Evolutionary conservation across 768 basidiomycete species (phyloP).

Genomic region (Cystofilobasidium ferigula): DNA sequence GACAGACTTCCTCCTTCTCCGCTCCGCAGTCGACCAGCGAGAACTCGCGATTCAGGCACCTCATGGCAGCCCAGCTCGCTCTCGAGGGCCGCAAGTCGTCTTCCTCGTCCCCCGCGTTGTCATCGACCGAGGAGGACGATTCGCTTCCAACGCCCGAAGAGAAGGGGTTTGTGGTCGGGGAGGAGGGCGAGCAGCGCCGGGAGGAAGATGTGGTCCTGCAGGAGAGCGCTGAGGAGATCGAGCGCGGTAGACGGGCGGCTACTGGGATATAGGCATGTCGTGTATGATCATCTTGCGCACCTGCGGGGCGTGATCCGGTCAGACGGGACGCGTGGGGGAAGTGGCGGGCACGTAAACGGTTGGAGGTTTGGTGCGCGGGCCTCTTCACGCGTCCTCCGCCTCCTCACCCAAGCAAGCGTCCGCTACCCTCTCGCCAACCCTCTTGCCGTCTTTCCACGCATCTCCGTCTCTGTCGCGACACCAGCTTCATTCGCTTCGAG

Average conservation of each 20-base stretch:
- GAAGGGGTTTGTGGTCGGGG: background rate
- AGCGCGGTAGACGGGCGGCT: background rate
- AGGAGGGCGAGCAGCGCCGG: background rate
- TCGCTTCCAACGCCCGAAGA: background rate
- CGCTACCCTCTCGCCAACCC: no score
- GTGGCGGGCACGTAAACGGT: no score
- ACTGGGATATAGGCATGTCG: background rate
- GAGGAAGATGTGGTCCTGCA: background rate
- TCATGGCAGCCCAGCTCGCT: constrained; percentile 80
- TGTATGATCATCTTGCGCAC: background rate
- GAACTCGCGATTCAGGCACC: constrained; percentile 66
- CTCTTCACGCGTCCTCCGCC: no score
- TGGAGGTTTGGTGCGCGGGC: no score
- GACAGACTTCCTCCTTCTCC: constrained; percentile 4
- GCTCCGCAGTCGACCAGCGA: constrained; percentile 48
- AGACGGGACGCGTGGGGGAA: no score
- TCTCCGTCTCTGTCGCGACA: no score
- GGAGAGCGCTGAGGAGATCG: background rate
- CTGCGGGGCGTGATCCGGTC: no score
- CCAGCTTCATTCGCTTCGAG: no score
- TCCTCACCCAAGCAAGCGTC: no score
- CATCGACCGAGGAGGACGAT: no score
- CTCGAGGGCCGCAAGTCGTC: background rate
- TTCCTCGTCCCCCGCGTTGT: background rate
- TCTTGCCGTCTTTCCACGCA: no score